These are phyloP conservation scores for Claviceps citrina DNA, from an alignment of 2,329 filamentous ascomycete genomes.

Conservation along the genomic window DNA sequence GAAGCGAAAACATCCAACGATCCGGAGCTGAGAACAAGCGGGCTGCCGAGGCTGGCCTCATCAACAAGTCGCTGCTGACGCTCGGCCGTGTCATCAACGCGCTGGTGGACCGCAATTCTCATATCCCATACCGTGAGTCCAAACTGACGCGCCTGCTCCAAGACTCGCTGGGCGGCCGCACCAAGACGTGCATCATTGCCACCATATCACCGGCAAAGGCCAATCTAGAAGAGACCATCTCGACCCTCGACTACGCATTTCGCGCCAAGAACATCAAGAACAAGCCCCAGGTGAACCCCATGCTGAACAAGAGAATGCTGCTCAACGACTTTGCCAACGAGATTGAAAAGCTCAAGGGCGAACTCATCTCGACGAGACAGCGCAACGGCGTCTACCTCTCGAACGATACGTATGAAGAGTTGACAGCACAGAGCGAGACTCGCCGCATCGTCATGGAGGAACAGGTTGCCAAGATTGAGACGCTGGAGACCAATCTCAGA, in stretches of 20 bases:
- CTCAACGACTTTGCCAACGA: conserved; percentile 80
- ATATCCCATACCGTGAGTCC: conserved; percentile 87
- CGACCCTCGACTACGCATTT: conserved; percentile 94
- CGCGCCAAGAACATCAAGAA: conserved; percentile 97
- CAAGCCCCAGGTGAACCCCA: conserved; percentile 86
- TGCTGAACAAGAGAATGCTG: conserved; percentile 84
- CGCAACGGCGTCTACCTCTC: conserved; percentile 91
- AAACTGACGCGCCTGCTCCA: conserved; percentile 89
- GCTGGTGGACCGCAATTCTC: conserved; percentile 72
- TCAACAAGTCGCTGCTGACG: conserved; percentile 94
- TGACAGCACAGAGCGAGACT: conserved; percentile 84
- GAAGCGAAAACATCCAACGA: conserved; percentile 93
- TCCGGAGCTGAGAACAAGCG: conserved; percentile 97
- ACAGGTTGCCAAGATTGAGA: conserved; percentile 80
- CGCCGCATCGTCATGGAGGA: conserved; percentile 82
- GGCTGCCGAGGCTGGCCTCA: conserved; percentile 84
- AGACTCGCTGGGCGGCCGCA: conserved; percentile 88
- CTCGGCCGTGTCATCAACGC: conserved; percentile 95
- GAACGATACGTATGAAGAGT: conserved; percentile 76
- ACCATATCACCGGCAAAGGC: conserved; percentile 88
- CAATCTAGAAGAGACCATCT: conserved; percentile 95
- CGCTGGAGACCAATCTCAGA: conserved; percentile 74
- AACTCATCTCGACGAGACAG: conserved; percentile 81
- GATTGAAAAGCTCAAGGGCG: conserved; percentile 87
- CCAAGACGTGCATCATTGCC: conserved; percentile 97